Evolutionary conservation across 495 filamentous ascomycete species (phyloP).

Genomic region (Hyaloscypha finlandica): DNA sequence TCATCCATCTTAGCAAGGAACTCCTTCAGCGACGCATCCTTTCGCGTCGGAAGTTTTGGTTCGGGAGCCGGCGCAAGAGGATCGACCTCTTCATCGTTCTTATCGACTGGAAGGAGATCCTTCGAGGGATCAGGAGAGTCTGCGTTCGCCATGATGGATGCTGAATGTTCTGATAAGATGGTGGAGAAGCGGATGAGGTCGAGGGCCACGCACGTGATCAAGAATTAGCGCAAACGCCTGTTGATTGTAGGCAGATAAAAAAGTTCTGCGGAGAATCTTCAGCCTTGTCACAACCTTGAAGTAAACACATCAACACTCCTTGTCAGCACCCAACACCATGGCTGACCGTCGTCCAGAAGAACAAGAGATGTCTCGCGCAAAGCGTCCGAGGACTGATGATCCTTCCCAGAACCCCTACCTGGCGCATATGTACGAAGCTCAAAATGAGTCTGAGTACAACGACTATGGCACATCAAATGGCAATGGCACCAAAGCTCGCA

Average conservation of each 20-base stretch:
- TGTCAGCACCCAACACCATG: constrained; percentile 33
- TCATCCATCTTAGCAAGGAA: constrained; percentile 97
- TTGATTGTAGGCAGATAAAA: not conserved
- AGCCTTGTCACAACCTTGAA: constrained; percentile 22
- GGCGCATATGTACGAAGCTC: constrained; percentile 76
- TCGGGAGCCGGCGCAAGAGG: constrained; percentile 37
- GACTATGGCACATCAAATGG: constrained; percentile 39
- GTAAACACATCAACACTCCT: constrained; percentile 25
- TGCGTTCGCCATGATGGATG: constrained; percentile 30
- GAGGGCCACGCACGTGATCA: not conserved
- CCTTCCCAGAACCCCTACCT: constrained; percentile 74
- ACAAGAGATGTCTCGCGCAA: constrained; percentile 40
- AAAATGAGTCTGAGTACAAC: constrained; percentile 30
- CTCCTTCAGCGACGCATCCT: constrained; percentile 87
- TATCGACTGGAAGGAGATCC: constrained; percentile 27
- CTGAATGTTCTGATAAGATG: not conserved
- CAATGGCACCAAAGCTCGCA: constrained; percentile 43
- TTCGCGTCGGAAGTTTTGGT: constrained; percentile 64
- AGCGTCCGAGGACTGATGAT: constrained; percentile 47
- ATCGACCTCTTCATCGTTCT: constrained; percentile 29
- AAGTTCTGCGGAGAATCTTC: constrained; percentile 7
- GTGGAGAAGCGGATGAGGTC: not conserved
- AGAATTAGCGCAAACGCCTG: too few species aligned
- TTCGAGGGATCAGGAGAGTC: constrained; percentile 32
- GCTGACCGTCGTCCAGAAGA: constrained; percentile 43